Evolutionary conservation across 169 alveolate species (phyloP), one percentile per base, ranked within the genome.

Genomic region (Eimeria acervulina): DNA sequence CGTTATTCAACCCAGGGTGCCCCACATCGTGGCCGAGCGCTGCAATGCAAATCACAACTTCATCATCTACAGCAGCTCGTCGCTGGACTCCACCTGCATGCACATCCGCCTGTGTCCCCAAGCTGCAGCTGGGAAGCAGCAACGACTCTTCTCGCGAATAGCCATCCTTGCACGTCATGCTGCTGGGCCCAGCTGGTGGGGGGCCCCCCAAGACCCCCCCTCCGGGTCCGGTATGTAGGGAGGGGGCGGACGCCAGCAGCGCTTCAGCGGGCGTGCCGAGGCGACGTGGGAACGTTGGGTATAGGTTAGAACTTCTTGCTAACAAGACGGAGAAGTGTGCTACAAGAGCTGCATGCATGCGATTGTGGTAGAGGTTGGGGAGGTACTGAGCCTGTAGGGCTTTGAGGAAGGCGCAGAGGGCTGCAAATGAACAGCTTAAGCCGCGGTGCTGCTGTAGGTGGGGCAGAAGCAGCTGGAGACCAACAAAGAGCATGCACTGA

Each of bases 11-110:
- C 2, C 99, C 99, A 10, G 99, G 99, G 74, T 98, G 99, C 4
- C 99, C 99, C 19, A 98, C 99, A 91, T 98, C 99, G 93, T 98
- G 99, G n/a, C 98, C 99, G 52, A 98, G 96, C 8, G 99, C 97
- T 28, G 99, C 99, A n/a, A 98, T 36, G 33, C 96, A 95, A 6
- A 97, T 78, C n/a, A 96, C 95, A 26, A 97, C 55, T 42, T 87
- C 96, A 42, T 78, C 96, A 42, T 70, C 92, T 36, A 55, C n/a
- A 28, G 6, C 38, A 10, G 51, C 28, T 40, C 76, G 8, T 1
- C 40, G 51, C 63, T 40, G 63, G 15, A 28, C 26, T 7, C 47
- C 80, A 23, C 44, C 7, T 12, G 33, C 87, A 47, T 44, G 72
- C 68, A 74, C 42, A n/a, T 81, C 90, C 31, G 47, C 42, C 17